phyloP scores from a whole-genome alignment of 495 filamentous ascomycete genomes.

The Staphylotrichum longicolle region DNA sequence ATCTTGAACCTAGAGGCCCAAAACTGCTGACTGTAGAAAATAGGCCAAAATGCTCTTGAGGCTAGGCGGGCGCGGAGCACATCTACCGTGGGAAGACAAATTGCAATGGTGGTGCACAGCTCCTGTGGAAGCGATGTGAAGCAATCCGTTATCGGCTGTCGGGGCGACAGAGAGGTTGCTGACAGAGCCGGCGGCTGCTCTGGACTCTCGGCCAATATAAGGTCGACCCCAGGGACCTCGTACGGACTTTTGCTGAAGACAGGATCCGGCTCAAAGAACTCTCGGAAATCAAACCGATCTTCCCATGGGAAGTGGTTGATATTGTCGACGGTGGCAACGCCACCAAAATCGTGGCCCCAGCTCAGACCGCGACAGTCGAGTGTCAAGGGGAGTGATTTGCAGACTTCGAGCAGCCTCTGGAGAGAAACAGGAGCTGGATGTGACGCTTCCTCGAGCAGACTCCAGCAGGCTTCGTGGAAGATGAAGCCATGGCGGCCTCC shows the following conservation, averaged over 20 bases:
- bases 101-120: background rate
- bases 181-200: background rate
- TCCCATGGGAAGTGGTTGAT: background rate
- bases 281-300: background rate
- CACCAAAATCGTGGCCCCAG: constrained; percentile 5
- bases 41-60: background rate
- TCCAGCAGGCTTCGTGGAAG: constrained; percentile 8
- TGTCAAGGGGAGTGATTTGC: background rate
- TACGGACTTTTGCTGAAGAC: too few relatives aligned
- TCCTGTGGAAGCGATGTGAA: background rate
- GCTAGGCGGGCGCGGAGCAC: background rate
- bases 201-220: background rate
- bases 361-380: background rate
- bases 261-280: too few relatives aligned
- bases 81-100: background rate
- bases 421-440: background rate
- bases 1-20: constrained; percentile 6
- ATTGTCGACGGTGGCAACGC: background rate
- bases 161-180: background rate
- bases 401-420: background rate
- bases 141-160: background rate
- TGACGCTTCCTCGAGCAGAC: background rate
- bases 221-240: background rate
- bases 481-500: background rate
- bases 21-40: constrained; percentile 6